These are phyloP conservation scores for Podaxis mareebaensis DNA, from an alignment of 768 basidiomycete species.

Conservation along the genomic window DNA sequence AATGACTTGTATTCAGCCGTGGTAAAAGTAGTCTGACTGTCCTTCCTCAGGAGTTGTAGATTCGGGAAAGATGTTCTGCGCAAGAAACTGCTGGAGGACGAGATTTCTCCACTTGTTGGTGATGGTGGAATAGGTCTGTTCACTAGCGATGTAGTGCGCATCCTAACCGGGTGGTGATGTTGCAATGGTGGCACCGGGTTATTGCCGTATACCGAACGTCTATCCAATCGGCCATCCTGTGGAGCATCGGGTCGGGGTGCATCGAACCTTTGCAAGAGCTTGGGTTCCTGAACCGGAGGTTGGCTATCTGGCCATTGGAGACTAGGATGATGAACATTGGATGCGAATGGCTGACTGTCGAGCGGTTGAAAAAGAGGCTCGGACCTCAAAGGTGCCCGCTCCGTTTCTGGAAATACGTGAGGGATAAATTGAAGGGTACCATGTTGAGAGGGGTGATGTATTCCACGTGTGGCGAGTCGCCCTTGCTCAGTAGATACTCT, in stretches of 20 bases:
- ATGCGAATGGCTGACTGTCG: neutral
- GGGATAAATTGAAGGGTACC: neutral
- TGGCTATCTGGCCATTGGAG: neutral
- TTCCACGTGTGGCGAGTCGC: neutral
- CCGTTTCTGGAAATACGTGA: neutral
- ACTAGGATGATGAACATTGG: neutral
- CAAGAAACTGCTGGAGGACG: slow-evolving; percentile 21
- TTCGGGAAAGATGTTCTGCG: slow-evolving; percentile 21
- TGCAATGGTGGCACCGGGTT: neutral
- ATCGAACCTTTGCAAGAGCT: neutral
- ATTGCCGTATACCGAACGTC: too few relatives aligned
- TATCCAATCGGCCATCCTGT: neutral
- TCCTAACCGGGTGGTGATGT: neutral
- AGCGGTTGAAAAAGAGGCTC: neutral
- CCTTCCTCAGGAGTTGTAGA: slow-evolving; percentile 9
- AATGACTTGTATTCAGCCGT: neutral
- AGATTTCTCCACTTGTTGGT: slow-evolving; percentile 7
- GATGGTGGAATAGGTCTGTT: neutral
- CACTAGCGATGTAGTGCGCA: neutral
- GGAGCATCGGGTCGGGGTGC: neutral
- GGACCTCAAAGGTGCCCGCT: neutral
- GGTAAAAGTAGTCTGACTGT: neutral
- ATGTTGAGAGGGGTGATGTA: neutral
- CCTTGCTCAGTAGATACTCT: neutral
- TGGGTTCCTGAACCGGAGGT: neutral